Base-by-base conservation (phyloP, 2,329 filamentous ascomycete species). In the Pezicula radicicola region DNA sequence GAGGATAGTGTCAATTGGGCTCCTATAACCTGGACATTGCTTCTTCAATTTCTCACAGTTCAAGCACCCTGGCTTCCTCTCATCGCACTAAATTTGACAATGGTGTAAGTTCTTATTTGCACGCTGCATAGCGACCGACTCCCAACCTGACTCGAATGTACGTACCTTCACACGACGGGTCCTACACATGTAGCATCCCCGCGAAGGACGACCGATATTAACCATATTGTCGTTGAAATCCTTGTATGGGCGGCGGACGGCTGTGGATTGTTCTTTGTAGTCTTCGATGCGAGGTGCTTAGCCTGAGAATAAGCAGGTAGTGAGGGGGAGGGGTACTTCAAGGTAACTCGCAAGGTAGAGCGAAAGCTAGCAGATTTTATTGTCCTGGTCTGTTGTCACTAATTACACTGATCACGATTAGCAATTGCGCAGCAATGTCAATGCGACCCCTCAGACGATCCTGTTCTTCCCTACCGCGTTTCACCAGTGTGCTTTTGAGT, bases 101-200 rank as follows among this genome's bases (percentile, higher is more conserved):
- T 47, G 37, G 21, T 16, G 25, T 42, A 3, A 42, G 40, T 12
- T 9, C 16, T 5, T 45, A 13, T 28, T 30, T 21, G 6, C n/a
- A 15, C n/a, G 12, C 19, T n/a, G 13, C 10, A 10, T 45, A 28
- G 5, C 13, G 42, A n/a, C 12, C 4, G 30, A 10, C 30, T 33
- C 6, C 10, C 6, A 33, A 13, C 30, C 12, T 33, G 9, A 42
- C 5, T 18, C 7, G 44, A 27, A 25, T 12, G 8, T 36, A 63
- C 75, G 55, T 74, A 85, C 85, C 78, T 88, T 88, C 66, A 88
- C 88, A 60, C 85, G 77, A 54, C 85, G 78, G 37, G 77, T 84
- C 64, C 85, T 79, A 67, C 85, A 88, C 78, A 84, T 88, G 69
- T 86, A 84, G 62, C 85, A 88, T 60, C 84, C 85, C 69, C 75